Conservation (phyloP, 106 monocot genomes). For the Platanthera zijinensis region DNA sequence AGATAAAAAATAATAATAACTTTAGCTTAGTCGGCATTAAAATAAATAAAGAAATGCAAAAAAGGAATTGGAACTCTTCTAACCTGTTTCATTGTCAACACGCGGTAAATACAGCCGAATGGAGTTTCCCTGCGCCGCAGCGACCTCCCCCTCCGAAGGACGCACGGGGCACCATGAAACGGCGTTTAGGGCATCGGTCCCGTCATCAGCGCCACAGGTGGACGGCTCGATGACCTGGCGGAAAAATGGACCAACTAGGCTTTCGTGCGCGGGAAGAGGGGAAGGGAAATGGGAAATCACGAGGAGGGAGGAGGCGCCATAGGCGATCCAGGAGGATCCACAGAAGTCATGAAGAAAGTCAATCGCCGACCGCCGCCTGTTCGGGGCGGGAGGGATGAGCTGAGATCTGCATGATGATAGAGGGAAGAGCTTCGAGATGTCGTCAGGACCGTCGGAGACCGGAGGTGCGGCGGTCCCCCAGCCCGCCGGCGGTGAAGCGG, state of each 20-base stretch:
- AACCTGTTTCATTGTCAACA: conserved; percentile 18
- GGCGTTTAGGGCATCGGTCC: conserved; percentile 24
- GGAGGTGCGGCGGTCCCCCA: conserved; percentile 7
- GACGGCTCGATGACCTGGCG: conserved; percentile 73
- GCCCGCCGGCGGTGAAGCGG: not conserved
- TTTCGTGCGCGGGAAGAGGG: conserved; percentile 16
- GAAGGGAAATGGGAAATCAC: conserved; percentile 73
- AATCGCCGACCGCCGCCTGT: conserved; percentile 47
- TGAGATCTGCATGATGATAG: conserved; percentile 39
- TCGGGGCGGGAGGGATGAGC: conserved; percentile 57
- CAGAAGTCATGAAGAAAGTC: conserved; percentile 74
- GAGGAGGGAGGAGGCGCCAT: conserved; percentile 65
- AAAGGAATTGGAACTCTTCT: not conserved
- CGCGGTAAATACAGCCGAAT: conserved; percentile 44
- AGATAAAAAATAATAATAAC: too few relatives aligned
- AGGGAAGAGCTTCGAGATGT: conserved; percentile 25
- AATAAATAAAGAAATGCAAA: not conserved
- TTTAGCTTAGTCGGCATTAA: too few relatives aligned
- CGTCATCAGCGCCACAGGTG: not conserved
- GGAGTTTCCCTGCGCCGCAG: conserved; percentile 33
- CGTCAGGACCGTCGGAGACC: not conserved
- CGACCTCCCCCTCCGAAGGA: conserved; percentile 58
- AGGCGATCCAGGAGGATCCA: conserved; percentile 83
- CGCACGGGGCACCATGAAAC: conserved; percentile 63
- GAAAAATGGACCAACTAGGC: conserved; percentile 48